Conservation (phyloP, 169 alveolate genomes). For the Cryptosporidium tyzzeri region DNA sequence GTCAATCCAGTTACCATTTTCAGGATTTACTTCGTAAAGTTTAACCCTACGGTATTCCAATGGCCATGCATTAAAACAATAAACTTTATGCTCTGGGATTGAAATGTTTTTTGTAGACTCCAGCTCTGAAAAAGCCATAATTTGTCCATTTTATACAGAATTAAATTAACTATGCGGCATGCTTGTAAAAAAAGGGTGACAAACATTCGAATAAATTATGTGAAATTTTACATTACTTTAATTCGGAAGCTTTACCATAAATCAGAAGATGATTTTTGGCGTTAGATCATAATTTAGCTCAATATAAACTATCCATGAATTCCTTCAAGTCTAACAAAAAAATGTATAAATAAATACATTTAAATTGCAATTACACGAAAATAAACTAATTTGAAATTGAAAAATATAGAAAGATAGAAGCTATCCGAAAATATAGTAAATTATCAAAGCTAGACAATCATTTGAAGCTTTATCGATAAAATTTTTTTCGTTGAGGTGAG, state of each 20-base stretch:
- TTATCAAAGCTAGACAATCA: not conserved
- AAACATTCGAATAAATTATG: too few relatives aligned
- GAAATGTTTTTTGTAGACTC: not conserved
- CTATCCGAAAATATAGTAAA: not conserved
- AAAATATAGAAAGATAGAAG: not conserved
- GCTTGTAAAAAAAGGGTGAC: not conserved
- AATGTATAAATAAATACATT: too few relatives aligned
- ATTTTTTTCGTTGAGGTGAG: too few relatives aligned
- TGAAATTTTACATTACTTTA: too few relatives aligned
- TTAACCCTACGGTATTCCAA: conserved; percentile 78
- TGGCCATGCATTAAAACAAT: conserved; percentile 50
- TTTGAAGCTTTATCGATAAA: too few relatives aligned
- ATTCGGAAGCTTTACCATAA: too few relatives aligned
- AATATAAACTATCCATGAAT: too few relatives aligned
- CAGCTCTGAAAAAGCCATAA: conserved; percentile 29
- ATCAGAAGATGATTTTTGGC: too few relatives aligned
- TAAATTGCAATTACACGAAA: not conserved
- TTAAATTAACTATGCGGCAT: not conserved
- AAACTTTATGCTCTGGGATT: conserved; percentile 7
- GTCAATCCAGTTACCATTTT: conserved; percentile 74
- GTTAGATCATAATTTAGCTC: not conserved
- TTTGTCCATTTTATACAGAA: conserved; percentile 19
- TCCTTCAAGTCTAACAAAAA: not conserved
- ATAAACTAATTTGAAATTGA: not conserved
- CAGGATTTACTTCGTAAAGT: conserved; percentile 80